Percentiles rank a stretch among this genome's conserved stretches.
Evolutionary conservation across 116 monocot genomes (phyloP).

Genomic region (Dioscorea cayenensis): DNA sequence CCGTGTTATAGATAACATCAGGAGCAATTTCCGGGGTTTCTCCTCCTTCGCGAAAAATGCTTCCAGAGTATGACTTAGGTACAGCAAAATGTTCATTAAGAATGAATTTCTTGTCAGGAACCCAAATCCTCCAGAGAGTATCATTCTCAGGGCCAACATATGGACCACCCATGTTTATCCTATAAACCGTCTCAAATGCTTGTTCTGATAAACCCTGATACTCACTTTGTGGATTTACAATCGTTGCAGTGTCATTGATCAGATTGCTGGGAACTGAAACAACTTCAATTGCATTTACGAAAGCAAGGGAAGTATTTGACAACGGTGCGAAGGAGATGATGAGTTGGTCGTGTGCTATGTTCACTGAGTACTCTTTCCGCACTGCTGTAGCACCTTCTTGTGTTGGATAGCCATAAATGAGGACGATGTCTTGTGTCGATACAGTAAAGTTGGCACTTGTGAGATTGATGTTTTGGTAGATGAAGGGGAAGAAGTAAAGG

Average conservation of each 20-base stretch:
- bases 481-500: slow-evolving; percentile 71
- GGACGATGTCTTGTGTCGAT: slow-evolving; percentile 36
- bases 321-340: slow-evolving; percentile 41
- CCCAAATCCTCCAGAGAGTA: slow-evolving; percentile 60
- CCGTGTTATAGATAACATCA: slow-evolving; percentile 40
- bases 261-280: slow-evolving; percentile 59
- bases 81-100: slow-evolving; percentile 17
- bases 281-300: slow-evolving; percentile 67
- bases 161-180: slow-evolving; percentile 66
- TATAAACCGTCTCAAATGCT: slow-evolving; percentile 43
- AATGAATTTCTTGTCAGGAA: slow-evolving; percentile 36
- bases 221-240: slow-evolving; percentile 11
- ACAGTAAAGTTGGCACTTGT: slow-evolving; percentile 44
- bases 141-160: slow-evolving; percentile 39
- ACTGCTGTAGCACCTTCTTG: slow-evolving; percentile 11
- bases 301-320: slow-evolving; percentile 32
- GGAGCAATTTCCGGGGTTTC: slow-evolving; percentile 48
- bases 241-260: slow-evolving; percentile 25
- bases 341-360: slow-evolving; percentile 33
- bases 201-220: slow-evolving; percentile 28
- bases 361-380: slow-evolving; percentile 56
- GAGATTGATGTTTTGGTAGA: slow-evolving; percentile 39
- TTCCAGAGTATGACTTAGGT: slow-evolving; percentile 3
- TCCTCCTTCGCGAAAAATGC: slow-evolving; percentile 29
- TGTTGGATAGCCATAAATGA: slow-evolving; percentile 30